Conservation (phyloP, 225 moss, liverwort and hornwort genomes). For the Polytrichum formosum region DNA sequence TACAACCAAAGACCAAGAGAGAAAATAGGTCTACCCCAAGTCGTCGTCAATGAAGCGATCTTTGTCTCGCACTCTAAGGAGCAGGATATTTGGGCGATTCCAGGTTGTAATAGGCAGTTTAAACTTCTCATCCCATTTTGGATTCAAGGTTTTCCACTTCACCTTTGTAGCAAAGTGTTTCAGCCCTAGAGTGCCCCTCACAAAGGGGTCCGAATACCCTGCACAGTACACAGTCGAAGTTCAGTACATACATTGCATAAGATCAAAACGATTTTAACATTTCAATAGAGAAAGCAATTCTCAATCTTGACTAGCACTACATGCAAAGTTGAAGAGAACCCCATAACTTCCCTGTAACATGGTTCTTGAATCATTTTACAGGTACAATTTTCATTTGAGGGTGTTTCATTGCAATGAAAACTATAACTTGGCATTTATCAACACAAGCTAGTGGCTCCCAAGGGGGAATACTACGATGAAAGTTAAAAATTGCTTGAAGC, state of each 20-base stretch:
- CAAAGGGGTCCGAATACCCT: slow-evolving; percentile 93
- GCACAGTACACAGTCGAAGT: slow-evolving; percentile 3
- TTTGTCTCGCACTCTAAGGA: slow-evolving; percentile 73
- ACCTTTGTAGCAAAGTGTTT: slow-evolving; percentile 41
- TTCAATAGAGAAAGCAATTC: neutral
- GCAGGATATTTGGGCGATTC: slow-evolving; percentile 46
- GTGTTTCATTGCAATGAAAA: no score
- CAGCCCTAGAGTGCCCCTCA: slow-evolving; percentile 52
- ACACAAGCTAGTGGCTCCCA: no score
- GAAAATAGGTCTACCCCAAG: slow-evolving; percentile 53
- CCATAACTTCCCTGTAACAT: no score
- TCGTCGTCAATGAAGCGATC: slow-evolving; percentile 73
- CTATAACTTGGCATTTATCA: no score
- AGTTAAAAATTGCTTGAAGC: no score
- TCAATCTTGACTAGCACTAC: neutral
- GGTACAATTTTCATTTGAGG: no score
- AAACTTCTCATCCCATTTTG: slow-evolving; percentile 77
- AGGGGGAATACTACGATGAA: no score
- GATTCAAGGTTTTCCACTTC: slow-evolving; percentile 74
- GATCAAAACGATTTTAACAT: no score
- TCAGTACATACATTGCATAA: neutral
- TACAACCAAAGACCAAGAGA: slow-evolving; percentile 5
- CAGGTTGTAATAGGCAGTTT: slow-evolving; percentile 58
- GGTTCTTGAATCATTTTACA: no score
- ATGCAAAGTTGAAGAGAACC: neutral